Percentiles rank a stretch among this genome's conserved stretches.
These are phyloP conservation scores for Alnus glutinosa DNA, from an alignment of 306 rosid species.

Conservation along the genomic window DNA sequence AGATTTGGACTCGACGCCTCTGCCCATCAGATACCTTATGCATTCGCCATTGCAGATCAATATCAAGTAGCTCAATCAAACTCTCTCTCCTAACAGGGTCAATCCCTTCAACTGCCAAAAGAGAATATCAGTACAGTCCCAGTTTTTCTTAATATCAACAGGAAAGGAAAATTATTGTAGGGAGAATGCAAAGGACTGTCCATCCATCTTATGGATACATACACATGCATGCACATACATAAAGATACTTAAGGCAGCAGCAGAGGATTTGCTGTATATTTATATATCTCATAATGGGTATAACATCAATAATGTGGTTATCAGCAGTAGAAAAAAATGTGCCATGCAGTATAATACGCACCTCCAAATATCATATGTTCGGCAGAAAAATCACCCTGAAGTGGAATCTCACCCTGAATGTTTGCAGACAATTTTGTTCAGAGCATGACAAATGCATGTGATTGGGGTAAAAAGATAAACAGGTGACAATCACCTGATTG, in stretches of 20 bases:
- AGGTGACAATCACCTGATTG: background rate
- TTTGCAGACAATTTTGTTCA: conserved; percentile 30
- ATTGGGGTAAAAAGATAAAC: conserved; percentile 1
- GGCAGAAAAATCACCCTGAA: conserved; percentile 97
- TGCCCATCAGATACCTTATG: conserved; percentile 99
- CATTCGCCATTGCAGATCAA: conserved; percentile 91
- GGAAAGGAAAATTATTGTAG: conserved; percentile 16
- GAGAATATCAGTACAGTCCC: conserved; percentile 6
- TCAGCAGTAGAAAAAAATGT: conserved; percentile 18
- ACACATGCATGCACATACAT: background rate
- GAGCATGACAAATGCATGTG: conserved; percentile 12
- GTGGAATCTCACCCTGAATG: conserved; percentile 89
- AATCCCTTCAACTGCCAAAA: conserved; percentile 79
- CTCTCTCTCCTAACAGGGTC: conserved; percentile 82
- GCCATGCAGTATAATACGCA: conserved; percentile 33
- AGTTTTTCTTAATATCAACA: conserved; percentile 15
- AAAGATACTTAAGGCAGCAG: conserved; percentile 8
- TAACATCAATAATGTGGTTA: background rate
- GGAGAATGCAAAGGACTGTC: background rate
- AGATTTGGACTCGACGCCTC: conserved; percentile 94
- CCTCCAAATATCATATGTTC: conserved; percentile 99
- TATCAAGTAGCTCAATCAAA: conserved; percentile 89
- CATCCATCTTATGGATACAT: background rate
- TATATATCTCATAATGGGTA: conserved; percentile 16
- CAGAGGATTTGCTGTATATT: conserved; percentile 14